These are phyloP conservation scores for Cucumis cinereus DNA, from an alignment of 306 rosid genomes.

Conservation along the genomic window DNA sequence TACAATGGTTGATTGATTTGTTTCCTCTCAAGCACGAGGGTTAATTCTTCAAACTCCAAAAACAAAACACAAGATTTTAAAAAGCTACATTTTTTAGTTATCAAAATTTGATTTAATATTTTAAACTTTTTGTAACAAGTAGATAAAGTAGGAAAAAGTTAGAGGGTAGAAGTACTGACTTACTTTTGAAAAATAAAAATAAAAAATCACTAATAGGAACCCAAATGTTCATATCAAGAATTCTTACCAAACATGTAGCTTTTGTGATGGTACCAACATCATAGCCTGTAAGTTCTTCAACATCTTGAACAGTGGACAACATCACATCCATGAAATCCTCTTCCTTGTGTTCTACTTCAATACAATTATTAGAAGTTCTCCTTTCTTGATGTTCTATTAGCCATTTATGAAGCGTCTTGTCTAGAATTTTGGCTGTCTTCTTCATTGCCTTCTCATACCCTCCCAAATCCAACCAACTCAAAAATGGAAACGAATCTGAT, in stretches of 20 bases:
- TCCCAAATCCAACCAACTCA: slow-evolving; percentile 41
- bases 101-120: too few relatives aligned
- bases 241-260: not conserved
- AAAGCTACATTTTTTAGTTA: too few relatives aligned
- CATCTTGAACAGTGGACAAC: not conserved
- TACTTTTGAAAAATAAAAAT: too few relatives aligned
- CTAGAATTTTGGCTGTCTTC: not conserved
- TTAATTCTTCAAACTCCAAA: too few relatives aligned
- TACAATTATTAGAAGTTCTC: not conserved
- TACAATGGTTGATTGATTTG: too few relatives aligned
- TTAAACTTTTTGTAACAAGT: too few relatives aligned
- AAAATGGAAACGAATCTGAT: slow-evolving; percentile 42
- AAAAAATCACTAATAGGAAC: too few relatives aligned
- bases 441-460: slow-evolving; percentile 37
- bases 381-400: not conserved
- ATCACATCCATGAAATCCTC: not conserved
- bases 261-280: not conserved
- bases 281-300: not conserved
- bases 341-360: not conserved
- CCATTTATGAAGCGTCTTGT: not conserved
- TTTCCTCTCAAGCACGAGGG: too few relatives aligned
- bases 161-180: too few relatives aligned
- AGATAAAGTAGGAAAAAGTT: too few relatives aligned
- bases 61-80: too few relatives aligned
- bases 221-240: too few relatives aligned